phyloP scores from a whole-genome alignment of 1,284 basidiomycete species.

The Athelia sp. region DNA sequence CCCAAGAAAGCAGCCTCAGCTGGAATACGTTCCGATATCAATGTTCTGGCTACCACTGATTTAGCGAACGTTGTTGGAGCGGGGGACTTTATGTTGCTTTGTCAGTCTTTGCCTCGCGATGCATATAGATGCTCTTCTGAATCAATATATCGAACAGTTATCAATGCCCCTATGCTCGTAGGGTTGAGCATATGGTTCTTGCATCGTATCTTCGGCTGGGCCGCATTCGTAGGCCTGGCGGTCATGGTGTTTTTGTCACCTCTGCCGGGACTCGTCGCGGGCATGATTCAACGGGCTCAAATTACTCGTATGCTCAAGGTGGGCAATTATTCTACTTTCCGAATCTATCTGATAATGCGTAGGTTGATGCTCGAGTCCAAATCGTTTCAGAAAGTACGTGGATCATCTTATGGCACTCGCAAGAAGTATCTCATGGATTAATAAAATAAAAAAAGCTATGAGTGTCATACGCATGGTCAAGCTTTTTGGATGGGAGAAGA shows the following conservation, averaged over 20 bases:
- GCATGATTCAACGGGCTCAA: slow-evolving; percentile 29
- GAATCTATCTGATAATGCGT: background rate
- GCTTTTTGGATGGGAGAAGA: slow-evolving; percentile 55
- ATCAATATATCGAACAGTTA: background rate
- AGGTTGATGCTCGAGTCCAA: slow-evolving; percentile 34
- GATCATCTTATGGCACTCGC: slow-evolving; percentile 1
- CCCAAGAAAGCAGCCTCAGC: slow-evolving; percentile 9
- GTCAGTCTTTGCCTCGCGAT: background rate
- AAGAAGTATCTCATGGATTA: slow-evolving; percentile 1
- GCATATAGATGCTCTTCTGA: background rate
- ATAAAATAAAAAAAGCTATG: slow-evolving; percentile 10
- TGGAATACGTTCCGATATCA: slow-evolving; percentile 29
- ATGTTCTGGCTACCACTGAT: slow-evolving; percentile 21
- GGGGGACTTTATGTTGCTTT: slow-evolving; percentile 4
- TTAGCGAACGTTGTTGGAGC: slow-evolving; percentile 8
- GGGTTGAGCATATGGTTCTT: slow-evolving; percentile 25
- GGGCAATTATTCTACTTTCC: background rate
- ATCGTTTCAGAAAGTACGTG: slow-evolving; percentile 28
- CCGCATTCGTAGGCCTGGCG: slow-evolving; percentile 46
- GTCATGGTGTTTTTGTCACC: slow-evolving; percentile 49
- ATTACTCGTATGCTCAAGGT: slow-evolving; percentile 24
- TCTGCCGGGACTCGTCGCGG: slow-evolving; percentile 41
- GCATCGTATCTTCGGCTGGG: slow-evolving; percentile 34
- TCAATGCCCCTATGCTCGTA: slow-evolving; percentile 17
- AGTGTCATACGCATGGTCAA: slow-evolving; percentile 43